Conservation (phyloP, 495 filamentous ascomycete species). For the Penicillium herquei region DNA sequence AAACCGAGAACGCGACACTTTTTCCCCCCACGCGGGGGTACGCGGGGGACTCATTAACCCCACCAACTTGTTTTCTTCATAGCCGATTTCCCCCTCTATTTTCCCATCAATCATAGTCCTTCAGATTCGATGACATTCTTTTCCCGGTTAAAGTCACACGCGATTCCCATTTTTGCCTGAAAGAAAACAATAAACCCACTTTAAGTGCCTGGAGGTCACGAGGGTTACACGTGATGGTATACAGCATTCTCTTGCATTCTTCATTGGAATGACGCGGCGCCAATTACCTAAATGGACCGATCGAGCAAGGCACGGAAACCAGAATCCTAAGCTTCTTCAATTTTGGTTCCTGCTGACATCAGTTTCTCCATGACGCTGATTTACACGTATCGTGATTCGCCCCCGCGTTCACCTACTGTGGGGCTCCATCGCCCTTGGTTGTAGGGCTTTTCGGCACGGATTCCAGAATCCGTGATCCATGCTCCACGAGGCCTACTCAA, state of each 20-base stretch:
- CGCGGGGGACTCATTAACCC: not conserved
- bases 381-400: not conserved
- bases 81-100: not conserved
- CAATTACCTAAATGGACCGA: not conserved
- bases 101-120: conserved; percentile 1
- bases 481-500: conserved; percentile 12
- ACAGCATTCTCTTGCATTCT: not conserved
- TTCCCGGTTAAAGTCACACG: not conserved
- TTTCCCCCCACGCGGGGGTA: not conserved
- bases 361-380: conserved; percentile 8
- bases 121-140: not conserved
- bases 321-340: conserved; percentile 22
- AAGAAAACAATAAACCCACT: no score
- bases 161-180: not conserved
- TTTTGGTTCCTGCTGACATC: conserved; percentile 19
- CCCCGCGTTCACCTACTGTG: not conserved
- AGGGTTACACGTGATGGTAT: not conserved
- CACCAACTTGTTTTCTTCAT: not conserved
- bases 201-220: no score
- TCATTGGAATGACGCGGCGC: not conserved
- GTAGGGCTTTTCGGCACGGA: conserved; percentile 15
- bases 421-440: not conserved
- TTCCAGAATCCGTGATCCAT: conserved; percentile 28
- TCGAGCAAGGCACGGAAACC: conserved; percentile 32
- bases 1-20: not conserved